A percentile compares a stretch with the other conserved stretches of the same genome.
These are phyloP conservation scores for Corymbia calophylla DNA, from an alignment of 441 rosid species.

Conservation along the genomic window DNA sequence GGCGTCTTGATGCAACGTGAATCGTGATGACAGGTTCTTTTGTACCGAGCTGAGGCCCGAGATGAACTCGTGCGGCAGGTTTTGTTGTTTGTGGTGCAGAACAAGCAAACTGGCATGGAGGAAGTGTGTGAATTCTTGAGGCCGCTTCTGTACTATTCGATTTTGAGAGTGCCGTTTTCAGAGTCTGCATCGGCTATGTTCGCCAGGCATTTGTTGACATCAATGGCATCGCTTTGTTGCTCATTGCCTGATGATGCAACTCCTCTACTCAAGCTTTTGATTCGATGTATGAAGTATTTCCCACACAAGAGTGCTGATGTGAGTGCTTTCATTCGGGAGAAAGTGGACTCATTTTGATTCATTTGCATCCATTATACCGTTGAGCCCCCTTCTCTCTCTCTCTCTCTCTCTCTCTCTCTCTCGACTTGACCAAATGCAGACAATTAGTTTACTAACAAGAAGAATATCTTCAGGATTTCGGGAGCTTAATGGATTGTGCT, in stretches of 20 bases:
- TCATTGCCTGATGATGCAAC: slow-evolving; percentile 51
- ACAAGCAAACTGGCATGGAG: slow-evolving; percentile 40
- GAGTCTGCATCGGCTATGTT: slow-evolving; percentile 37
- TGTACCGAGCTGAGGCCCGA: slow-evolving; percentile 49
- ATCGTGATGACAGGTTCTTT: slow-evolving; percentile 53
- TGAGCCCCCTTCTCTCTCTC: background rate
- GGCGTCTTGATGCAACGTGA: slow-evolving; percentile 1
- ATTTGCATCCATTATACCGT: background rate
- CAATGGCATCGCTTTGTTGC: slow-evolving; percentile 80
- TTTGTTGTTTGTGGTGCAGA: slow-evolving; percentile 50
- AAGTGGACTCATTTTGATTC: background rate
- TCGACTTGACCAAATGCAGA: background rate
- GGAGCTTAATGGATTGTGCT: slow-evolving; percentile 30
- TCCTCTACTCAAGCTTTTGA: slow-evolving; percentile 53
- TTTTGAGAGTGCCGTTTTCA: slow-evolving; percentile 42
- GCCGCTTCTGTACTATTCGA: slow-evolving; percentile 52
- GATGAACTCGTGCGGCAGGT: slow-evolving; percentile 69
- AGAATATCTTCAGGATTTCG: slow-evolving; percentile 46
- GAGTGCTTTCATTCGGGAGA: slow-evolving; percentile 13
- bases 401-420: background rate
- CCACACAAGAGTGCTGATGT: slow-evolving; percentile 46
- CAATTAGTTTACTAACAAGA: slow-evolving; percentile 9
- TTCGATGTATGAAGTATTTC: slow-evolving; percentile 43
- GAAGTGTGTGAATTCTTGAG: slow-evolving; percentile 73
- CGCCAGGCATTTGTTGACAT: slow-evolving; percentile 51